Conservation (phyloP, 305 asterid species). For the Fraxinus angustifolia region DNA sequence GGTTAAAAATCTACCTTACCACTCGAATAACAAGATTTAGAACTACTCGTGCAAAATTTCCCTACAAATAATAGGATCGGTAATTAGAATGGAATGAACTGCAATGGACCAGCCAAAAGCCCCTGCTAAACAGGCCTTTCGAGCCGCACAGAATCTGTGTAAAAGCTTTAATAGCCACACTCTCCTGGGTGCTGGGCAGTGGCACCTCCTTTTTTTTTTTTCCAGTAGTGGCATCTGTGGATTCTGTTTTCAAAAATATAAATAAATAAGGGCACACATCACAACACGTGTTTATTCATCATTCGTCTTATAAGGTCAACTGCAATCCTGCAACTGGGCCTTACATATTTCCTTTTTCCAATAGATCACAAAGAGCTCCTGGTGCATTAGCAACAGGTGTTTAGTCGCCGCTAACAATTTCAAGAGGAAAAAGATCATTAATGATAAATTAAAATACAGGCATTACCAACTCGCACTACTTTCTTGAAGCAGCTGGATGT, state of each 20-base stretch:
- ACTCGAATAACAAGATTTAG: neutral
- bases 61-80: neutral
- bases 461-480: neutral
- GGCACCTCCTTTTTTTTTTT: neutral
- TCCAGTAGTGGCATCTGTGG: neutral
- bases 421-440: neutral
- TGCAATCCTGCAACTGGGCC: neutral
- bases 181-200: neutral
- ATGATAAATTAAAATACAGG: neutral
- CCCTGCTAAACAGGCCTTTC: neutral
- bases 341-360: neutral
- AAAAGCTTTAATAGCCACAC: neutral
- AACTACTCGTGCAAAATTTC: neutral
- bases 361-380: neutral
- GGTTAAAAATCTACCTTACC: neutral
- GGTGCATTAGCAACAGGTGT: neutral
- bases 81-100: neutral
- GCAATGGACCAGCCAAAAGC: neutral
- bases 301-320: neutral
- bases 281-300: neutral
- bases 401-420: neutral
- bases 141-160: neutral
- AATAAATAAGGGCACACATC: neutral
- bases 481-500: slow-evolving; percentile 1
- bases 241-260: neutral